Conservation (phyloP, 805 yeast genomes). For the Blastobotrys mokoenaii region DNA sequence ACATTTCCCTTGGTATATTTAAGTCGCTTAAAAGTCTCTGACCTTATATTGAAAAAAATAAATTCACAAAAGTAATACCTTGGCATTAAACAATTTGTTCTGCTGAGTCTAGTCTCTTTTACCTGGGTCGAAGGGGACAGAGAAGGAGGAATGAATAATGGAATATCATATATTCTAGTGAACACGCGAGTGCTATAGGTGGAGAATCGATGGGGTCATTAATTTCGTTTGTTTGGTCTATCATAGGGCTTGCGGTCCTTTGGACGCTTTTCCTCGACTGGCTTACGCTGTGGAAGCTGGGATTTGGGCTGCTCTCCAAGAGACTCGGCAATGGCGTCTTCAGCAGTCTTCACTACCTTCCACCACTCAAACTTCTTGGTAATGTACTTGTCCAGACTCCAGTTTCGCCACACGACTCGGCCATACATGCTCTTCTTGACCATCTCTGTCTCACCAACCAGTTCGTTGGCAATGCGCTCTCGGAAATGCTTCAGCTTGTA, state of each 20-base stretch:
- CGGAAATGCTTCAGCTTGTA: slow-evolving; percentile 71
- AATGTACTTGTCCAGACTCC: slow-evolving; percentile 75
- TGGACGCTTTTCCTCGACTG: neutral
- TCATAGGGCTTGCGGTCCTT: neutral
- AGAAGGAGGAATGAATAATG: no score
- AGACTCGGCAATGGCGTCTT: slow-evolving; percentile 21
- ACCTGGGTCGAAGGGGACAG: no score
- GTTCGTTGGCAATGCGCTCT: slow-evolving; percentile 71
- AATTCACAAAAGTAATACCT: no score
- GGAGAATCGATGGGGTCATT: no score
- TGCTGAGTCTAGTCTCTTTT: no score
- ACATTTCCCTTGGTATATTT: no score
- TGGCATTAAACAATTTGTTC: no score
- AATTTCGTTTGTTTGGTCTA: neutral
- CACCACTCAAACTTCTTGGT: slow-evolving; percentile 84
- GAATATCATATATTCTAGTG: no score
- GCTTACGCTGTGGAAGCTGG: no score
- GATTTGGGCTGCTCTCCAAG: neutral
- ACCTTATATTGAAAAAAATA: no score
- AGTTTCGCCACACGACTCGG: slow-evolving; percentile 87
- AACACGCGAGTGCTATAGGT: no score
- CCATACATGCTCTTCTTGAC: slow-evolving; percentile 87
- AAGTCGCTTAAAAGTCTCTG: no score
- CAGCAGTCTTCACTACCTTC: slow-evolving; percentile 27
- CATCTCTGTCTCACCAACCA: slow-evolving; percentile 45